phyloP scores from a whole-genome alignment of 495 filamentous ascomycete species.

The Mytilinidion resinicola region DNA sequence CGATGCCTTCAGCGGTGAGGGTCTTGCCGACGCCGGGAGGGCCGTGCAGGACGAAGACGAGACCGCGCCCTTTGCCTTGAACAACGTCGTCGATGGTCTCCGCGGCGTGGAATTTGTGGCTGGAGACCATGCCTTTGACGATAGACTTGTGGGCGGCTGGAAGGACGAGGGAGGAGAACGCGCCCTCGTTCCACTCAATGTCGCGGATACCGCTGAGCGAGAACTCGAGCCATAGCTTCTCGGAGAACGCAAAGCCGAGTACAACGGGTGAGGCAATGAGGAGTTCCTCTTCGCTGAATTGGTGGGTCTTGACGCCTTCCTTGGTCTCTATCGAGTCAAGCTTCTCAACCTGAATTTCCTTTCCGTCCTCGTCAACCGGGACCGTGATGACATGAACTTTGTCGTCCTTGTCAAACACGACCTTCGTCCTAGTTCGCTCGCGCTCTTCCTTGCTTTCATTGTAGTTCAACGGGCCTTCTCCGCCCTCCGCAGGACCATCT shows the following conservation, averaged over 20 bases:
- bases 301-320: conserved; percentile 37
- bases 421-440: conserved; percentile 53
- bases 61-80: conserved; percentile 68
- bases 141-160: conserved; percentile 71
- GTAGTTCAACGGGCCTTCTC: conserved; percentile 5
- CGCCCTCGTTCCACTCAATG: conserved; percentile 75
- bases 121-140: conserved; percentile 72
- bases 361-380: conserved; percentile 53
- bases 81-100: conserved; percentile 82
- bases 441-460: conserved; percentile 46
- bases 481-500: conserved; percentile 29
- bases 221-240: conserved; percentile 91
- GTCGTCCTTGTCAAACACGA: conserved; percentile 59
- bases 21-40: conserved; percentile 88
- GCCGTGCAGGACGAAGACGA: conserved; percentile 72
- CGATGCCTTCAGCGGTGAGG: conserved; percentile 80
- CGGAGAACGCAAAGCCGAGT: conserved; percentile 84
- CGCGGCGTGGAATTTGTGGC: conserved; percentile 73
- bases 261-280: conserved; percentile 86
- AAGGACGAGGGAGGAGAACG: conserved; percentile 72
- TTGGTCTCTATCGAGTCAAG: conserved; percentile 50
- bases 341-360: conserved; percentile 60
- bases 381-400: conserved; percentile 53
- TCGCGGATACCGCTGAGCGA: conserved; percentile 75
- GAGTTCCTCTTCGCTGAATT: conserved; percentile 79